Base-by-base conservation (phyloP, 2,329 filamentous ascomycete species). In the Daldinia eschscholtzii region DNA sequence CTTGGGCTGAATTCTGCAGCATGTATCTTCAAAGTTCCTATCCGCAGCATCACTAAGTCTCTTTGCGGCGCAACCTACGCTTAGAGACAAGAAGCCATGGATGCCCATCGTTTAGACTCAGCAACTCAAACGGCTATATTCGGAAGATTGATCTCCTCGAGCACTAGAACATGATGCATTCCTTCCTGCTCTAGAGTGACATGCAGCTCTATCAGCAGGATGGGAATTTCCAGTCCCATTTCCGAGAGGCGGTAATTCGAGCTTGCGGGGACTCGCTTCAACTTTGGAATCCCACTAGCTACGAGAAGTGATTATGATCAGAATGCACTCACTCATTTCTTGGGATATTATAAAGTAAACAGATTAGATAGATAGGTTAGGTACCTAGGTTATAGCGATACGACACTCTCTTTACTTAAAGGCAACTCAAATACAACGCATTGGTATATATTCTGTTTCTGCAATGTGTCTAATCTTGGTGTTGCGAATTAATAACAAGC, bases 1-100 rank as follows among this genome's bases (percentile, higher is more conserved):
- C 41, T 48, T 20, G 6, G 35, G 44, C n/a, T 52, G 28, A 4
- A 37, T 50, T 30, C 6, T 52, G 33, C 33, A 61, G 41, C 42
- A 61, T 56, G 63, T 61, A 57, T 42, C 30, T 39, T n/a, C 23
- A 18, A 65, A 42, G 63, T 61, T 35, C 39, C 63, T 26, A 35
- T 3, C 1, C 23, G 20, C n/a, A 48, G 18, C 35, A 35, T 46
- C 18, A 13, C 44, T 1, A 10, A 18, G 33, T 39, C 6, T 2
- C 13, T 23, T 26, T 1, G 9, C 10, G 30, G 37, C 13, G 3
- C 15, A 3, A 6, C 13, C 15, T 13, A 20, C 20, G 20, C 13
- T 3, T 23, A n/a, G 2, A 13, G 37, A 53, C 58, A 66, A 66
- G 63, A 66, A 23, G 44, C 13, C 6, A 18, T 48, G n/a, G 37